Base-by-base conservation (phyloP, 306 rosid genomes). In the Psophocarpus tetragonolobus region DNA sequence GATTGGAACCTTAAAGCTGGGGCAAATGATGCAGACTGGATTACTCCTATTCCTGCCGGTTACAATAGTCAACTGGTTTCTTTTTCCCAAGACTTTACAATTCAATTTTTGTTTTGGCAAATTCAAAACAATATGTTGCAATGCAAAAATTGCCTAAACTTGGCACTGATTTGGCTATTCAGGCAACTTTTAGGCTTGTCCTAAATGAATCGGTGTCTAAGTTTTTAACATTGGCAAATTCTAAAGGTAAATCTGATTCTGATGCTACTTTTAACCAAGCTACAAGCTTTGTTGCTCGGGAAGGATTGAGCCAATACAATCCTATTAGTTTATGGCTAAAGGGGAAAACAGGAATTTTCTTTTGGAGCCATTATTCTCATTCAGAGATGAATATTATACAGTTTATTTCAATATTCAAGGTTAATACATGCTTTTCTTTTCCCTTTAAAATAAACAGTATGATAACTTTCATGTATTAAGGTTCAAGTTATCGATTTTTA, bases 111-210 rank as follows among this genome's bases (percentile, higher is more conserved):
- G 92, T 76, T 80, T 21, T 91, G 24, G 61, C 90, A 36, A 87
- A 80, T 82, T 41, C 85, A 79, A 91, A 91, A 60, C 87, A 84
- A 56, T 65, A 93, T 0, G 57, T 96, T 27, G 32, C 72, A 2
- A 76, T 92, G 92, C 84, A 90, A 44, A 65, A 73, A 0, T 33
- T 80, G 21, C 92, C 96, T 1, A 56, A 51, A 79, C 30, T 81
- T 3, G 96, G 97, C 81, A 84, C 97, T 0, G 86, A 82, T 23
- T 57, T 73, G 0, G 71, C 90, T 33, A 74, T 47, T 57, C 79
- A 68, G n/a, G 90, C 91, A 47, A 96, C 96, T 47, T 91, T 92
- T 83, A 91, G 99, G 83, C 88, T 96, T 66, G 36, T 87, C 81
- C 63, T 8, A 20, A 62, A 20, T 2, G 88, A 80, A 6, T 53